Evolutionary conservation across 1,284 basidiomycete species (phyloP).

Genomic region (Lentinula novae-zelandiae): DNA sequence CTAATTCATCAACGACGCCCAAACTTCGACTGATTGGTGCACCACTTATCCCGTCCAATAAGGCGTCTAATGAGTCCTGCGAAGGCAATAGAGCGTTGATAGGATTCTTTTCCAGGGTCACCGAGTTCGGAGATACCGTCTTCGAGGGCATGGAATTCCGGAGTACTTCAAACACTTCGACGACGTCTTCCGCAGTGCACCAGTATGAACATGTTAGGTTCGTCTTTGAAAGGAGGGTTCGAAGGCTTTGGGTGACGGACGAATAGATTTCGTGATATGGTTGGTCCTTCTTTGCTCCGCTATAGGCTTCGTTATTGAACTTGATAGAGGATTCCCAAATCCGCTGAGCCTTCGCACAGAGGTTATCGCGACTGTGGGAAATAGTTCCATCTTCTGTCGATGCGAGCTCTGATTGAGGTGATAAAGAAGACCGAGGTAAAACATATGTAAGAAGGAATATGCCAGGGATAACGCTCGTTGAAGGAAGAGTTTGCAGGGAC

Average conservation of each 20-base stretch:
- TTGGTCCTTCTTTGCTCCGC: not conserved
- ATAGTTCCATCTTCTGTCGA: not conserved
- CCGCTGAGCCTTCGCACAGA: not conserved
- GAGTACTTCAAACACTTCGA: slow-evolving; percentile 29
- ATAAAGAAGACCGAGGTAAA: not conserved
- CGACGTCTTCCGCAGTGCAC: slow-evolving; percentile 45
- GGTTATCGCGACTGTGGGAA: not conserved
- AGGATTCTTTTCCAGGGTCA: slow-evolving; percentile 25
- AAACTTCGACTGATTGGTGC: slow-evolving; percentile 54
- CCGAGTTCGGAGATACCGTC: not conserved
- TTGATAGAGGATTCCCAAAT: not conserved
- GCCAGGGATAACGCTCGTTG: not conserved
- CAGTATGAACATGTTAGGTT: not conserved
- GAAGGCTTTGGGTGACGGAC: not conserved
- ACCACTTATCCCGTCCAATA: slow-evolving; percentile 44
- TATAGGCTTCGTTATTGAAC: not conserved
- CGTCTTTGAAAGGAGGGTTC: not conserved
- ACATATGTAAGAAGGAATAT: not conserved
- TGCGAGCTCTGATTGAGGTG: not conserved
- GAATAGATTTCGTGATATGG: not conserved
- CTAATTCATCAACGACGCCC: slow-evolving; percentile 57
- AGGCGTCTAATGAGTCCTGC: slow-evolving; percentile 39
- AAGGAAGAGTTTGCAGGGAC: not conserved
- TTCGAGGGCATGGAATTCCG: slow-evolving; percentile 18
- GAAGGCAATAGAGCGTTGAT: slow-evolving; percentile 53